Conservation (phyloP, 202 grass and related monocot genomes). For the Panicum hallii region DNA sequence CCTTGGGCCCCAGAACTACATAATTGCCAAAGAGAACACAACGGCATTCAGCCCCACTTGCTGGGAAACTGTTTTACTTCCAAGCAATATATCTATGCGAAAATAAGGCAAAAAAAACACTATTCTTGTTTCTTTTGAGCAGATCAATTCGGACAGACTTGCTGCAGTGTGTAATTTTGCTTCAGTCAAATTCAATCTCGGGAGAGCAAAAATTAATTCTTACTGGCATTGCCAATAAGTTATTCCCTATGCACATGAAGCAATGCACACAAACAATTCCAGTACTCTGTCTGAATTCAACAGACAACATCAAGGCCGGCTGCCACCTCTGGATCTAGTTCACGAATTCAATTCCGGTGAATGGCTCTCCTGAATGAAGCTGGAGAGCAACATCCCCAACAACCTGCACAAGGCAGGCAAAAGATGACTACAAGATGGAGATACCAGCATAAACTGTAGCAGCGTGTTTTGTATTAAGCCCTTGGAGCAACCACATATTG, state of each 20-base stretch:
- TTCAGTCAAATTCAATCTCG: background rate
- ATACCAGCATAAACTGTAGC: background rate
- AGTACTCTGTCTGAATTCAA: background rate
- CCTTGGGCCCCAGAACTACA: too few relatives aligned
- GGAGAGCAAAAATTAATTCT: background rate
- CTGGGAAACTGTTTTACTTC: too few relatives aligned
- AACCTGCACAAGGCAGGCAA: constrained; percentile 49
- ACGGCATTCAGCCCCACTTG: too few relatives aligned
- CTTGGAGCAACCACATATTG: background rate
- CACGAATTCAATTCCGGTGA: constrained; percentile 74
- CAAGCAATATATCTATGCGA: too few relatives aligned
- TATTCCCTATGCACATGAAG: background rate
- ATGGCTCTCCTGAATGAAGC: constrained; percentile 75
- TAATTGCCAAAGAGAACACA: too few relatives aligned
- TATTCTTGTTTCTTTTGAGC: too few relatives aligned
- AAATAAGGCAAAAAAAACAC: too few relatives aligned
- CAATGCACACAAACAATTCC: background rate
- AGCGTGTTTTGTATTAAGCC: background rate
- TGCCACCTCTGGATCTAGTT: constrained; percentile 51
- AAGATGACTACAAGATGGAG: constrained; percentile 8
- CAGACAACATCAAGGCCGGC: background rate
- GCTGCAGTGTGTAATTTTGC: background rate
- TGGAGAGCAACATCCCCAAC: constrained; percentile 76
- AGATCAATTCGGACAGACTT: background rate
- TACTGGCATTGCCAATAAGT: background rate